A percentile compares a stretch with the other conserved stretches of the same genome.
Evolutionary conservation across 2,329 filamentous ascomycete genomes (phyloP).

Genomic region (Fusarium solani-melongenae): DNA sequence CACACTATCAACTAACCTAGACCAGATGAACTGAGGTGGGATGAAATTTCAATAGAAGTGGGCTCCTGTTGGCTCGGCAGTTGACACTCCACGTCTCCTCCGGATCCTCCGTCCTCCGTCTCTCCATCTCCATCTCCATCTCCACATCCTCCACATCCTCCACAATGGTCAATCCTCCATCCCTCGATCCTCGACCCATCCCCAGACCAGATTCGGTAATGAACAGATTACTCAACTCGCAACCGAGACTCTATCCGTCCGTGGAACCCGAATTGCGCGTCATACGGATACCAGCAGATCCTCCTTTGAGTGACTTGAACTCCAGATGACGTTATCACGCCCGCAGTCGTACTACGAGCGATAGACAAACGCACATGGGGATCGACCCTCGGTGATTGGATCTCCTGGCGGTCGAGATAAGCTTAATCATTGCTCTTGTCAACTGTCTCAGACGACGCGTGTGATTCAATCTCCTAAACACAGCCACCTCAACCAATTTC

Average conservation of each 20-base stretch:
- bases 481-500: conserved; percentile 19
- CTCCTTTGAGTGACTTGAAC: background rate
- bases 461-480: conserved; percentile 13
- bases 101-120: background rate
- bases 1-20: background rate
- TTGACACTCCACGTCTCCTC: background rate
- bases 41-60: background rate
- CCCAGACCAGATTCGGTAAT: background rate
- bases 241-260: background rate
- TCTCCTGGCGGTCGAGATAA: conserved; percentile 23
- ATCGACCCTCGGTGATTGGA: background rate
- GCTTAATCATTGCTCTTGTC: conserved; percentile 27
- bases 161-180: background rate
- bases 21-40: background rate
- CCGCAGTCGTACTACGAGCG: background rate
- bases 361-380: background rate
- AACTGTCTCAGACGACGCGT: conserved; percentile 34
- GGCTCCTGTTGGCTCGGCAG: background rate
- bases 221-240: background rate
- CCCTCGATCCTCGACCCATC: background rate
- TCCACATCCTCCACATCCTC: background rate
- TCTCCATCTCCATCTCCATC: background rate
- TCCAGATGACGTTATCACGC: background rate
- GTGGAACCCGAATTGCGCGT: background rate
- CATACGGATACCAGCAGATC: background rate